Percentiles rank a stretch among this genome's conserved stretches.
Evolutionary conservation across 805 yeast species (phyloP).

Genomic region (Zygotorulaspora danielsina): DNA sequence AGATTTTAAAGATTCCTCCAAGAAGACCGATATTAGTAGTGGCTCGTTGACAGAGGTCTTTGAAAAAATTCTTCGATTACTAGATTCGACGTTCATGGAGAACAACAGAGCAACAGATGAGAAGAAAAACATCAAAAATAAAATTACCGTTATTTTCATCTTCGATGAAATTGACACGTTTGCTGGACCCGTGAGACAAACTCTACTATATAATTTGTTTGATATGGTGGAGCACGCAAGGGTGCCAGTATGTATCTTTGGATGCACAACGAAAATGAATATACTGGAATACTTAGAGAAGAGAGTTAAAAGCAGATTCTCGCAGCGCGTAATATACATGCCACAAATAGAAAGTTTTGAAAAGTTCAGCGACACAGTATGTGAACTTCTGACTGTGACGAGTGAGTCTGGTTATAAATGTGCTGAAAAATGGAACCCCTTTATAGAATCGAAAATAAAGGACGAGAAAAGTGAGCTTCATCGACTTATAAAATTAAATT

Average conservation of each 20-base stretch:
- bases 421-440: conserved; percentile 42
- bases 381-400: conserved; percentile 34
- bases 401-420: conserved; percentile 17
- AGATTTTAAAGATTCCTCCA: conserved; percentile 13
- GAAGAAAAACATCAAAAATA: conserved; percentile 27
- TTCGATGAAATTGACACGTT: conserved; percentile 84
- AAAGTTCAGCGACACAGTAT: conserved; percentile 48
- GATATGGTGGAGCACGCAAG: conserved; percentile 73
- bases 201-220: conserved; percentile 79
- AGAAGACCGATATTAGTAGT: conserved; percentile 41
- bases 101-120: conserved; percentile 8
- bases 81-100: conserved; percentile 38
- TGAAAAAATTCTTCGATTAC: conserved; percentile 49
- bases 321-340: conserved; percentile 67
- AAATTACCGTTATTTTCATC: conserved; percentile 64
- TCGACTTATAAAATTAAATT: conserved; percentile 42
- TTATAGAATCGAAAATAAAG: conserved; percentile 32
- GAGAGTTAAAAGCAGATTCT: conserved; percentile 83
- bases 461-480: conserved; percentile 36
- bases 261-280: conserved; percentile 69
- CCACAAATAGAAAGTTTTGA: conserved; percentile 47
- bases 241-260: conserved; percentile 75
- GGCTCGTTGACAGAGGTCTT: conserved; percentile 58
- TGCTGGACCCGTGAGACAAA: conserved; percentile 69
- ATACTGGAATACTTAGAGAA: conserved; percentile 82